phyloP scores from a whole-genome alignment of 1,139 yeast genomes.

The Saccharomyces hybrid region DNA sequence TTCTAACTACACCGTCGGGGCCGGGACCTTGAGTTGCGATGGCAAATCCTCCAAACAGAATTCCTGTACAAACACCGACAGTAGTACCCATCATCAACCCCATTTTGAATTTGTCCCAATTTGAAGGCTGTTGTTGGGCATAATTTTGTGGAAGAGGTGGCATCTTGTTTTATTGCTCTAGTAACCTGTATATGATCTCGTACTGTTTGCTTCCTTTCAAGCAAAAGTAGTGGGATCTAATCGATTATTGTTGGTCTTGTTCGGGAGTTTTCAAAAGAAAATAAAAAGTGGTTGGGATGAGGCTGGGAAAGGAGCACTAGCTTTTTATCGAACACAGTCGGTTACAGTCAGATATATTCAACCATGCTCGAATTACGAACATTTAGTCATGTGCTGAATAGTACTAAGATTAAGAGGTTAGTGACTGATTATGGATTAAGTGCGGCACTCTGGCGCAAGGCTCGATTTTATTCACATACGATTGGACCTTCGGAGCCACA shows the following conservation, averaged over 20 bases:
- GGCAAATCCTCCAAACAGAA: slow-evolving; percentile 88
- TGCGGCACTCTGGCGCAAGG: neutral
- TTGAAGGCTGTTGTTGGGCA: slow-evolving; percentile 73
- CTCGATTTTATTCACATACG: neutral
- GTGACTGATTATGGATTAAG: neutral
- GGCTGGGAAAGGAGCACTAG: neutral
- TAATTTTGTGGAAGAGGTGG: slow-evolving; percentile 81
- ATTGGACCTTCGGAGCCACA: neutral
- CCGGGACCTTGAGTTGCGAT: slow-evolving; percentile 95
- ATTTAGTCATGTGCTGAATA: neutral
- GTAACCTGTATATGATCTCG: neutral
- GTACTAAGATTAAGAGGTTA: neutral
- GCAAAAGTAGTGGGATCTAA: neutral
- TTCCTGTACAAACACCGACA: slow-evolving; percentile 94
- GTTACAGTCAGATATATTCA: neutral
- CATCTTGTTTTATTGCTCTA: slow-evolving; percentile 38
- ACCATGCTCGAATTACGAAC: neutral
- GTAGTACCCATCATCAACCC: slow-evolving; percentile 96
- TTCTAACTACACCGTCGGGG: slow-evolving; percentile 94
- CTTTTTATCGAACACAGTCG: neutral
- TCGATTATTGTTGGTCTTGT: neutral
- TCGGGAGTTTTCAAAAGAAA: neutral
- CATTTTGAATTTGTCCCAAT: slow-evolving; percentile 95
- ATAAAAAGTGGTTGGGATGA: neutral
- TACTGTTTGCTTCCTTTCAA: neutral